Base-by-base conservation (phyloP, 345 rosid genomes). In the Carallia brachiata region DNA sequence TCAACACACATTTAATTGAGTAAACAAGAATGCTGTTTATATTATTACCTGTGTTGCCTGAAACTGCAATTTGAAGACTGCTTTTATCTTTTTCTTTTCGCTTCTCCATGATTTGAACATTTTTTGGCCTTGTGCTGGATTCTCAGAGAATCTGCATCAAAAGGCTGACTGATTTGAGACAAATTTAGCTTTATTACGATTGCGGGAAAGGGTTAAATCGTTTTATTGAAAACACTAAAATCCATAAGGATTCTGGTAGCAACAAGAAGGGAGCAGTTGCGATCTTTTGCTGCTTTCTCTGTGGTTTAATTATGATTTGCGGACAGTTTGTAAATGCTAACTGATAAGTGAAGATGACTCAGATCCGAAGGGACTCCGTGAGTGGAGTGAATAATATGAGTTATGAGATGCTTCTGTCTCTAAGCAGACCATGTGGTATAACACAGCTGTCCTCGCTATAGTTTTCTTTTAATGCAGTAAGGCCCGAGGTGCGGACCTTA, bases 41-140 rank as follows among this genome's bases (percentile, higher is more conserved):
- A 74, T 50, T 65, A 62, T 61, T 78, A 79, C 80, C 92, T 88
- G 96, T 78, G 99, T 69, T 74, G 66, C 65, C 64, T 55, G 66
- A 62, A 67, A 72, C 75, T 62, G 78, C 72, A 95, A 81, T 72
- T 86, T 88, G 87, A 92, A 90, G 23, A 83, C 86, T 18, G 83
- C 87, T 79, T 85, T 92, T 84, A 90, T 80, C 84, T 76, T 89
- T 84, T 84, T 85, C 89, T 84, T 92, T 63, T 92, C 96, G 72
- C 74, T 82, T 76, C 96, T 77, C 97, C 97, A 89, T 77, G 98
- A 79, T 79, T 73, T 85, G 83, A 95, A 95, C 99, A 95, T 90
- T 74, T 77, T 68, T 55, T 40, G 59, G 18, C 12, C 52, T 74
- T 74, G 31, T 54, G 66, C 34, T 61, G 52, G 53, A 36, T 68